Conservation (phyloP, 148 eudicot species). For the Rhododendron ovatum region DNA sequence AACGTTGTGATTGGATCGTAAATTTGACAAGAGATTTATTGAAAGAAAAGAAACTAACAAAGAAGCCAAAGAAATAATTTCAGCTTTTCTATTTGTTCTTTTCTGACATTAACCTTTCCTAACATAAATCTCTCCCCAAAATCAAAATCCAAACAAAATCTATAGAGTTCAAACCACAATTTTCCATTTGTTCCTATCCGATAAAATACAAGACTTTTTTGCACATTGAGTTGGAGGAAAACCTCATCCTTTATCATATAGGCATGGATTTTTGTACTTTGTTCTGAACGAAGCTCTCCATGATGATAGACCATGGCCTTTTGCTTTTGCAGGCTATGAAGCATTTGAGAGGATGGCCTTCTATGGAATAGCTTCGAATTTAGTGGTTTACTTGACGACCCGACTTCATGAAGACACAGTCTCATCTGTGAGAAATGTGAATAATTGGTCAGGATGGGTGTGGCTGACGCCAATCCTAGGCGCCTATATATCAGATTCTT, state of each 20-base stretch:
- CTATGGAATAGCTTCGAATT: conserved; percentile 75
- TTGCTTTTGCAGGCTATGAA: conserved; percentile 50
- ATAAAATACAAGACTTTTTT: not conserved
- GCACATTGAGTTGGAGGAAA: not conserved
- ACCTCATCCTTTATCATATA: no score
- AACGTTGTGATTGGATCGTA: not conserved
- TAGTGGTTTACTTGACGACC: conserved; percentile 80
- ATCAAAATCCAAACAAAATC: not conserved
- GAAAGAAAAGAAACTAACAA: not conserved
- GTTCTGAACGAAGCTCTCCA: not conserved
- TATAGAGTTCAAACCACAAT: not conserved
- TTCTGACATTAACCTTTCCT: not conserved
- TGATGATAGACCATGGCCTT: not conserved
- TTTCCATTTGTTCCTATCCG: not conserved
- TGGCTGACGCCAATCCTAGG: conserved; percentile 91
- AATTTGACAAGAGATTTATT: not conserved
- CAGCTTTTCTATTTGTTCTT: not conserved
- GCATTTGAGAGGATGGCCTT: conserved; percentile 91
- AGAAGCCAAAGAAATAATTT: not conserved
- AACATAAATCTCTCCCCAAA: not conserved
- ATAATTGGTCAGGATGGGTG: conserved; percentile 85
- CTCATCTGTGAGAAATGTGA: conserved; percentile 77
- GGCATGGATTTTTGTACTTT: not conserved
- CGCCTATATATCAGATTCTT: conserved; percentile 79
- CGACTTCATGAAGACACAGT: conserved; percentile 83